phyloP scores from a whole-genome alignment of 306 rosid species.

The Cucurbita pepo region DNA sequence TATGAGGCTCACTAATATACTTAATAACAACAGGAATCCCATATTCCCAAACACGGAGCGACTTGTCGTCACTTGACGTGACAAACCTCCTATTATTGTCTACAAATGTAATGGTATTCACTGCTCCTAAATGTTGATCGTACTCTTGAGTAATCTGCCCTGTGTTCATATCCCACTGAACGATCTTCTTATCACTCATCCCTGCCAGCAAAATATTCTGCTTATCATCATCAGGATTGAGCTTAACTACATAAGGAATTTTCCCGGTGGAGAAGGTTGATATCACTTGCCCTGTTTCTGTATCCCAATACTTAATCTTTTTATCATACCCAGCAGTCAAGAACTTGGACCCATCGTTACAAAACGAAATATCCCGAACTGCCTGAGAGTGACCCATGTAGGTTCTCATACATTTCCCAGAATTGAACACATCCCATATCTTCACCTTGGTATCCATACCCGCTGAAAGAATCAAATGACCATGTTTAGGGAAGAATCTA shows the following conservation, averaged over 20 bases:
- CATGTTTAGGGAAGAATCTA: slow-evolving; percentile 73
- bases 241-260: slow-evolving; percentile 84
- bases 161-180: slow-evolving; percentile 92
- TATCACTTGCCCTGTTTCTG: slow-evolving; percentile 92
- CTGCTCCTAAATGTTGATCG: slow-evolving; percentile 98
- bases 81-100: slow-evolving; percentile 95
- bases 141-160: slow-evolving; percentile 98
- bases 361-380: slow-evolving; percentile 81
- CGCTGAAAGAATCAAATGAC: slow-evolving; percentile 84
- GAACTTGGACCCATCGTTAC: slow-evolving; percentile 76
- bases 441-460: slow-evolving; percentile 89
- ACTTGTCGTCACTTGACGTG: slow-evolving; percentile 92
- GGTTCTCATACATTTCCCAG: slow-evolving; percentile 95
- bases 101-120: slow-evolving; percentile 90
- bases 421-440: slow-evolving; percentile 95
- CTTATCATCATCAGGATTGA: slow-evolving; percentile 91
- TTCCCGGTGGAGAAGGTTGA: slow-evolving; percentile 83
- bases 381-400: slow-evolving; percentile 90
- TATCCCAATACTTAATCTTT: slow-evolving; percentile 97
- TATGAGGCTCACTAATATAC: slow-evolving; percentile 95
- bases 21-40: slow-evolving; percentile 96
- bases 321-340: slow-evolving; percentile 88
- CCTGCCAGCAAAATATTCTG: slow-evolving; percentile 90
- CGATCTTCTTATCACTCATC: slow-evolving; percentile 98
- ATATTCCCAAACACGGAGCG: slow-evolving; percentile 91